Percentiles rank a stretch among this genome's conserved stretches.
These are phyloP conservation scores for Juglanconis oblonga DNA, from an alignment of 2,329 filamentous ascomycete species.

Conservation along the genomic window DNA sequence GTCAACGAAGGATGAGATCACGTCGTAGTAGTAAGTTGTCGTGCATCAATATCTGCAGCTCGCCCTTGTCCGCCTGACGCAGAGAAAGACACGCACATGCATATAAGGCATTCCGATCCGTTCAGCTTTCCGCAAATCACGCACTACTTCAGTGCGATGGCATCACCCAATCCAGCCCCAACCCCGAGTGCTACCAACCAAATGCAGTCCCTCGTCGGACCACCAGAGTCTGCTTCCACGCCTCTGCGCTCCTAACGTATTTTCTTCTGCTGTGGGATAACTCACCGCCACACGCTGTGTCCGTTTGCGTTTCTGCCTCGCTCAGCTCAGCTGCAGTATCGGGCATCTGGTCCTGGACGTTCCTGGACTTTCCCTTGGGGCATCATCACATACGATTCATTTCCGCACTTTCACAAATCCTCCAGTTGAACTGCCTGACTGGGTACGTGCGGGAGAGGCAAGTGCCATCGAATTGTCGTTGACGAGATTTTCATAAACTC, in stretches of 20 bases:
- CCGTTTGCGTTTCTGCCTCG: neutral
- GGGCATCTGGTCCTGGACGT: neutral
- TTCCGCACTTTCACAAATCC: neutral
- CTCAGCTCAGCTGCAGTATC: neutral
- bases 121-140: neutral
- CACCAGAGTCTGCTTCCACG: neutral
- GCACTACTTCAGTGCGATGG: slow-evolving; percentile 3
- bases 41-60: neutral
- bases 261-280: neutral
- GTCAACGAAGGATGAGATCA: neutral
- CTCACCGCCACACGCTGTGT: neutral
- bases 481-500: slow-evolving; percentile 16
- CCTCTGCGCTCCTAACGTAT: too few species aligned
- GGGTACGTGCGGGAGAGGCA: slow-evolving; percentile 1
- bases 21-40: neutral
- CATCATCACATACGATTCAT: neutral
- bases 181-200: slow-evolving; percentile 9
- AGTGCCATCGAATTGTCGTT: slow-evolving; percentile 18
- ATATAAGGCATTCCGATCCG: neutral
- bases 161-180: neutral
- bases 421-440: neutral
- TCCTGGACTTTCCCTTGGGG: neutral
- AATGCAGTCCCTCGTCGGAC: slow-evolving; percentile 2
- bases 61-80: neutral
- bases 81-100: neutral